Conservation (phyloP, 805 yeast genomes). For the Wickerhamomyces strasburgensis region DNA sequence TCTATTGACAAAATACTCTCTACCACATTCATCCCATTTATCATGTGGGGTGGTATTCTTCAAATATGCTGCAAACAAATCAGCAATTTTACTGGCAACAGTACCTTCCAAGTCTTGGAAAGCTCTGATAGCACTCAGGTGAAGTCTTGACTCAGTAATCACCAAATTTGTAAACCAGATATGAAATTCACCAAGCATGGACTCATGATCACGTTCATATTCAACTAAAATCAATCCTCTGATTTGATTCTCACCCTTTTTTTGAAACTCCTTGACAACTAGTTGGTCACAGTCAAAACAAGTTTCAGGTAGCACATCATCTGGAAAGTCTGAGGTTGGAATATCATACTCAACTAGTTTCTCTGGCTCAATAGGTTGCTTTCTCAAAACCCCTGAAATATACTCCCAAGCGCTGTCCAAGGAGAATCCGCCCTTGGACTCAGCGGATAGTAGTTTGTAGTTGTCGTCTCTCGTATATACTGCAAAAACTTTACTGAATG, state of each 20-base stretch:
- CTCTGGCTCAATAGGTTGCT: background rate
- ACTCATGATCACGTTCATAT: conserved; percentile 26
- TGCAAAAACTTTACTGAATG: conserved; percentile 35
- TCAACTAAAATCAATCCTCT: conserved; percentile 35
- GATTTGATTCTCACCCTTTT: conserved; percentile 27
- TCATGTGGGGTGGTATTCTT: conserved; percentile 42
- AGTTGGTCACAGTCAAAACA: conserved; percentile 20
- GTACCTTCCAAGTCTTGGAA: conserved; percentile 9
- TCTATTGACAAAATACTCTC: conserved; percentile 36
- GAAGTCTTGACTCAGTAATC: conserved; percentile 31
- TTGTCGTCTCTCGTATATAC: conserved; percentile 30
- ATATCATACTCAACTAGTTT: background rate
- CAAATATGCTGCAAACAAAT: conserved; percentile 40
- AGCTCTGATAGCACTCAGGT: conserved; percentile 16
- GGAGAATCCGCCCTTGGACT: conserved; percentile 30
- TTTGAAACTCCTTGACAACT: conserved; percentile 30
- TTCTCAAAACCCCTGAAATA: background rate
- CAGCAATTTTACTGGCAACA: conserved; percentile 31
- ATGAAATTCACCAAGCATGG: conserved; percentile 17
- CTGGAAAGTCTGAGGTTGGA: background rate
- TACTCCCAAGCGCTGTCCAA: conserved; percentile 27
- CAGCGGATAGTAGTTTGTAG: conserved; percentile 22
- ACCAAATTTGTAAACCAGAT: conserved; percentile 36
- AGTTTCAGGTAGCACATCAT: background rate
- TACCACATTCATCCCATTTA: conserved; percentile 45